Evolutionary conservation across 177 flowering plant genomes (phyloP).

Genomic region (Tripterygium wilfordii): DNA sequence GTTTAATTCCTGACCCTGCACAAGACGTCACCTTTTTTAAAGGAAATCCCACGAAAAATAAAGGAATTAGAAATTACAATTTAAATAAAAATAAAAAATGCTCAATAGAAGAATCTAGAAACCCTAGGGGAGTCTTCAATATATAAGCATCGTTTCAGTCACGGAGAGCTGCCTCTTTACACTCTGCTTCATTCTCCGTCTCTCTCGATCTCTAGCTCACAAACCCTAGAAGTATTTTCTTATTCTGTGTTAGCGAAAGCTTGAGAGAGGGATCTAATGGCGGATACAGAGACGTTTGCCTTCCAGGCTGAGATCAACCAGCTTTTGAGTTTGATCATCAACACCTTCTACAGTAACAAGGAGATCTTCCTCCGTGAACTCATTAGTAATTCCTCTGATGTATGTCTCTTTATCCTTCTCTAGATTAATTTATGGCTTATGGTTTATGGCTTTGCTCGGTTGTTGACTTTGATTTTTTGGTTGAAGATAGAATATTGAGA

Average conservation of each 20-base stretch:
- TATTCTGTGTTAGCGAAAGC: too few species aligned
- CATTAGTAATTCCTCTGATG: slow-evolving; percentile 39
- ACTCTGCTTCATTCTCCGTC: not conserved
- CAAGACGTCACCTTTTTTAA: too few species aligned
- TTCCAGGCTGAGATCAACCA: too few species aligned
- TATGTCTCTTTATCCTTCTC: slow-evolving; percentile 6
- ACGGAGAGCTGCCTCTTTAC: not conserved
- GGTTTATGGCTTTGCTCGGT: not conserved
- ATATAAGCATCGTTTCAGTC: not conserved
- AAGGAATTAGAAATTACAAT: too few species aligned
- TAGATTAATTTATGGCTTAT: not conserved
- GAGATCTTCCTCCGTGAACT: slow-evolving; percentile 1
- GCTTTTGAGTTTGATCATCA: too few species aligned
- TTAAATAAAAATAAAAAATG: not conserved
- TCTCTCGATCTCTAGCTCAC: not conserved
- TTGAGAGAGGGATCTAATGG: too few species aligned
- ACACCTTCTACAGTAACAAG: not conserved
- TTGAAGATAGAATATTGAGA: not conserved
- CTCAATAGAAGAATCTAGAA: not conserved
- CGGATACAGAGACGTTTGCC: too few species aligned
- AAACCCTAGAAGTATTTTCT: too few species aligned
- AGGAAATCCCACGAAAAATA: too few species aligned
- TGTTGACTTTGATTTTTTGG: not conserved
- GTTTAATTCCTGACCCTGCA: too few species aligned
- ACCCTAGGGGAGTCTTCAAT: not conserved